Base-by-base conservation (phyloP, 192 early-diverging fungal genomes). In the Rhizophagus prolifer region DNA sequence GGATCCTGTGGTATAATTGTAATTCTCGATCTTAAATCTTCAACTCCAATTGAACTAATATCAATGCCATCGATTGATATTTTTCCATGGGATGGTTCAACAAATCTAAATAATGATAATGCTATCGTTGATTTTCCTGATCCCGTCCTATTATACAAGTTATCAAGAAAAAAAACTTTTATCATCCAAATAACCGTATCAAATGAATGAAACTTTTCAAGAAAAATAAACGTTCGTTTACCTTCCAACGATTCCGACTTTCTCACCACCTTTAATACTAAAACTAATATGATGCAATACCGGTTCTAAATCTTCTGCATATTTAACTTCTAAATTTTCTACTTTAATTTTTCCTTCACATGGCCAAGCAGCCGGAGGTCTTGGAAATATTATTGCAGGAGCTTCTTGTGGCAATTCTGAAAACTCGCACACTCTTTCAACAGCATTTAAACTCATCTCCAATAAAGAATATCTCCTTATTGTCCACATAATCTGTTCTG, bases 181-280 rank as follows among this genome's bases (percentile, higher is more conserved):
- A 66, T 74, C 21, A 19, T 54, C 19, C 3, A 54, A 54, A 54
- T 54, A 54, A 54, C 4, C 1, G 46, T 38, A 38, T 44, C 1
- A 54, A 19, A 54, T 0, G 4, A 62, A 28, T 74, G 10, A 50
- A 1, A 16, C 1, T 21, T 46, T 70, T 16, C 21, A 5, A 50
- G 8, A 77, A 66, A 69, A 4, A 8, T 8, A 50, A 34, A 54
- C 13, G 3, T 26, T 58, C 19, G n/a, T 66, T 64, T 65, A 58
- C 71, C 71, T 79, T 14, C 96, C 96, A 10, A 96, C 95, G 19
- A 98, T 91, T 19, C 95, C 97, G 83, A 98, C 94, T 80, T 95
- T 96, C 78, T 89, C 88, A n/a, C 80, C 74, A 1, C 90, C 83
- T 0, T 83, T 79, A 61, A 96, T 88, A 9, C 36, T 44, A 68